Evolutionary conservation across 2,329 filamentous ascomycete genomes (phyloP), one percentile per base, ranked within the genome.

Genomic region (Exophiala bonariae): DNA sequence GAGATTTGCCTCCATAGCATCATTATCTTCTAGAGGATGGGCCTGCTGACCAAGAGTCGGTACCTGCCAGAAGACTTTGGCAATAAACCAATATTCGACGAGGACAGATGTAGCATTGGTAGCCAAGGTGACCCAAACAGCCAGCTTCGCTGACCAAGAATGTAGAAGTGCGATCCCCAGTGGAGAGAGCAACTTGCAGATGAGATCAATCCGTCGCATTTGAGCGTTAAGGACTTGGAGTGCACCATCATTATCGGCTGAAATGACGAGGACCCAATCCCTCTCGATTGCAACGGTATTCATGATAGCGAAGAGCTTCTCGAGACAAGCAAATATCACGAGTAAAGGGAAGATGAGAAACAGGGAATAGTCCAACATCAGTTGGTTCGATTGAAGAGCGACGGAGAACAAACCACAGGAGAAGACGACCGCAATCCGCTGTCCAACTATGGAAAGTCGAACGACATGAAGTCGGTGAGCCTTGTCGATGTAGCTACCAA

Each of bases 201-300:
- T 67, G 3, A 82, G 67, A 53, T 82, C 79, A 50, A 82, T 81
- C 6, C 77, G 68, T 44, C 78, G 67, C 77, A 81, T 81, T 8
- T 70, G 69, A 1, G 78, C 71, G 57, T 81, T 81, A 3, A 80
- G 47, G 60, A 59, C 62, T 67, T 47, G 31, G 45, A 56, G 61
- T 59, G 26, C 66, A 55, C 40, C 34, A 2, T 51, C 38, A 31
- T 49, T 28, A 5, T 50, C 40, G 14, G 19, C 38, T 32, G 47
- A 37, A 32, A 38, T 47, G 8, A 41, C 46, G 46, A 64, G 40
- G 53, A 72, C 66, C 85, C 86, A 89, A 57, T 90, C 86, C 58
- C 82, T 72, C 63, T 89, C 86, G 0, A 90, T 76, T 0, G 86
- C 73, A 1, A 89, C 78, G 0, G 80, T 72, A 61, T 89, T 89